Evolutionary conservation across 2,329 filamentous ascomycete species (phyloP).

Genomic region (Sclerotinia borealis): DNA sequence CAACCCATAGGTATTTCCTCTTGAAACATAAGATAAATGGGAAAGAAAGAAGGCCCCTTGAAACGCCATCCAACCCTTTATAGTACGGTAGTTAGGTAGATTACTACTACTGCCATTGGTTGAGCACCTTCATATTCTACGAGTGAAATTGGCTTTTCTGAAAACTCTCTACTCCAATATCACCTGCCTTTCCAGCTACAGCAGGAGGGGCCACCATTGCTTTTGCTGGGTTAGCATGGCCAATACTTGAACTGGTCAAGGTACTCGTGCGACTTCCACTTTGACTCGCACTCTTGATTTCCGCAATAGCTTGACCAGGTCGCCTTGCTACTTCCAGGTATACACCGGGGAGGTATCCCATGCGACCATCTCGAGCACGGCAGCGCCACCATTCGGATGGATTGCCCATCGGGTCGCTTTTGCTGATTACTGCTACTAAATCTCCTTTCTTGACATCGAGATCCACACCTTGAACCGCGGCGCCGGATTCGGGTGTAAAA

Average conservation of each 20-base stretch:
- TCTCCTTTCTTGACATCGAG: slow-evolving; percentile 91
- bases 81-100: background rate
- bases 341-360: slow-evolving; percentile 86
- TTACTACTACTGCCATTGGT: background rate
- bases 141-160: slow-evolving; percentile 66
- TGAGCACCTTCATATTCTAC: slow-evolving; percentile 31
- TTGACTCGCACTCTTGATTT: slow-evolving; percentile 32
- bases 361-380: slow-evolving; percentile 77
- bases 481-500: slow-evolving; percentile 74
- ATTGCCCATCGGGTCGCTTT: slow-evolving; percentile 86
- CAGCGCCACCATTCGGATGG: slow-evolving; percentile 97
- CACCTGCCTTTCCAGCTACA: slow-evolving; percentile 53
- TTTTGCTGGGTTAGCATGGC: slow-evolving; percentile 3
- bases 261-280: slow-evolving; percentile 40
- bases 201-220: slow-evolving; percentile 38
- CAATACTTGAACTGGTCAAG: slow-evolving; percentile 33
- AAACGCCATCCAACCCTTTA: slow-evolving; percentile 1
- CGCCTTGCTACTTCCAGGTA: slow-evolving; percentile 73
- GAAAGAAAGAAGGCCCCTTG: background rate
- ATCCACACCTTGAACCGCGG: slow-evolving; percentile 65
- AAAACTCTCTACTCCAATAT: slow-evolving; percentile 63
- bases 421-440: slow-evolving; percentile 86
- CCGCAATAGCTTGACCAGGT: slow-evolving; percentile 38
- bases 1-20: background rate
- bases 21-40: background rate